Evolutionary conservation across 441 rosid species (phyloP), one percentile per base, ranked within the genome.

Genomic region (Pelargonium hybrid): DNA sequence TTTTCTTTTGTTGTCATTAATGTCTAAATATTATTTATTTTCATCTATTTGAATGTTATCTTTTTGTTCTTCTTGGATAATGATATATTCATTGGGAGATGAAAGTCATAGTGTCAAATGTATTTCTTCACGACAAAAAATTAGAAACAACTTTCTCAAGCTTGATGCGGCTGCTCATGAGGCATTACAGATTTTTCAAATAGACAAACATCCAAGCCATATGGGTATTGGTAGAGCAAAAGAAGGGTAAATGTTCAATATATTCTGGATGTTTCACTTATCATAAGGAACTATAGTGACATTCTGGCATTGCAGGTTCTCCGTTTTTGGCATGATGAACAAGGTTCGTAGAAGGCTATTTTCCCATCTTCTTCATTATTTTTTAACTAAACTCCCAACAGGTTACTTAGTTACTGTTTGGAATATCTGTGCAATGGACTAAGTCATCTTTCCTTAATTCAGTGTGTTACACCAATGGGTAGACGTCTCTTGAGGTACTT

Each of bases 161-260:
- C 87, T 92, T 77, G 98, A 94, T 78, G 92, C 88, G 1, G 87
- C 92, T 76, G 90, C 97, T 79, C 91, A 90, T 65, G 98, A 91
- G 80, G 97, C 93, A 68, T 77, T 94, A 81, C 97, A 94, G 87
- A 90, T 90, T 75, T 94, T 94, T 77, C 96, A 91, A 82, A 78
- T 80, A 61, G 97, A 94, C 80, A 94, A 92, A 76, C 99, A 94
- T 85, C 98, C 99, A 76, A 94, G 99, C 83, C 96, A 92, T 81
- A 92, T 94, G 97, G 99, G 98, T 74, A 94, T 94, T 75, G 99
- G 98, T 67, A 82, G 98, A 85, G 95, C 97, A 78, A 94, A 94
- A 79, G 97, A 94, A 87, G 98, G 98, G 98, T 94, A 87, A 76
- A 37, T 48, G 41, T 15, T 25, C 41, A 15, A 65, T 31, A 21